Evolutionary conservation across 2,329 filamentous ascomycete species (phyloP).

Genomic region (Colletotrichum caudatum): DNA sequence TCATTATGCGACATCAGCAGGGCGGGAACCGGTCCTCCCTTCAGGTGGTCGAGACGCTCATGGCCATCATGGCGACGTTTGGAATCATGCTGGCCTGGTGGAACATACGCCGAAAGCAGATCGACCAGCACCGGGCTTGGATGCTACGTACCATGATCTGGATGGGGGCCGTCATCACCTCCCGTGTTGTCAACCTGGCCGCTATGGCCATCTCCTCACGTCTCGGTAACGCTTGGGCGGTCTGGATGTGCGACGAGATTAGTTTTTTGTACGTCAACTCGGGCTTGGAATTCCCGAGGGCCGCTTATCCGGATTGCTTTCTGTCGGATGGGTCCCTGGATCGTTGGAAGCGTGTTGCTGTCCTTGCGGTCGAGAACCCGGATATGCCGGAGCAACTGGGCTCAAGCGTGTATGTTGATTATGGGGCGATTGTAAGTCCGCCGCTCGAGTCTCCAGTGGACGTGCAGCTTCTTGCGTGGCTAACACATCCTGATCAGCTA

Average conservation of each 20-base stretch:
- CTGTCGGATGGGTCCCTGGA: not conserved
- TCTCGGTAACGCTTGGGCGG: not conserved
- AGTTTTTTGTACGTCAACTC: not conserved
- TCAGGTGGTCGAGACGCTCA: conserved; percentile 56
- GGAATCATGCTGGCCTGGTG: conserved; percentile 61
- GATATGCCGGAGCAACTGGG: conserved; percentile 1
- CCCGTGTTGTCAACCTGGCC: not conserved
- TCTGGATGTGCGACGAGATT: conserved; percentile 15
- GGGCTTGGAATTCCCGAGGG: conserved; percentile 5
- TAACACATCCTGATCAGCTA: conserved; percentile 59
- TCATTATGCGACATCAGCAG: conserved; percentile 63
- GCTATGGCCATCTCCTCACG: not conserved
- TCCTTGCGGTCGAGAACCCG: conserved; percentile 3
- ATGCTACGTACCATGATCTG: conserved; percentile 69
- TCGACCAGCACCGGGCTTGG: conserved; percentile 73
- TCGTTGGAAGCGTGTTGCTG: conserved; percentile 12
- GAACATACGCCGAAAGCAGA: conserved; percentile 70
- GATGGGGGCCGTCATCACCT: conserved; percentile 46
- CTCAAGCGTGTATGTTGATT: not conserved
- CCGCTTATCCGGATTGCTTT: conserved; percentile 12
- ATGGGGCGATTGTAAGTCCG: not conserved
- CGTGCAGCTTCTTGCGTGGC: conserved; percentile 59
- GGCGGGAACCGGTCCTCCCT: conserved; percentile 59
- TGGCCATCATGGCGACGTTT: conserved; percentile 58
- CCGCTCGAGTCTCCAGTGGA: not conserved